Evolutionary conservation across 2,329 filamentous ascomycete species (phyloP).

Genomic region (Colletotrichum sp.): DNA sequence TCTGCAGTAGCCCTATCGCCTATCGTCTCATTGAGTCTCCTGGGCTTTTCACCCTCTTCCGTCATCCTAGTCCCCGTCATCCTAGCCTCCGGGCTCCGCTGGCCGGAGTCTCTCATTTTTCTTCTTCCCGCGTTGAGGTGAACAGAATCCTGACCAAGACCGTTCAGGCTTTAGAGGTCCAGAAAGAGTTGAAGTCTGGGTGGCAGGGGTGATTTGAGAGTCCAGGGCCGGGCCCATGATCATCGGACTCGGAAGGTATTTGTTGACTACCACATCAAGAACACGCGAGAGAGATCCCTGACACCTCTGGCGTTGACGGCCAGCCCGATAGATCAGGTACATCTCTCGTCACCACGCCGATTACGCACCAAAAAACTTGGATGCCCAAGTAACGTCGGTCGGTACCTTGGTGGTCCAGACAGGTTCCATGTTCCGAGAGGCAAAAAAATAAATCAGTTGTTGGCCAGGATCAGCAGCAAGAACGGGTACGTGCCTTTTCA

Average conservation of each 20-base stretch:
- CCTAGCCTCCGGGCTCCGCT: background rate
- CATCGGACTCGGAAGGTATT: background rate
- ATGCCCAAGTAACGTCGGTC: background rate
- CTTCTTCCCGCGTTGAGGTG: background rate
- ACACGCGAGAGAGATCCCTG: background rate
- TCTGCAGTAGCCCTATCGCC: background rate
- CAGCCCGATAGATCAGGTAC: background rate
- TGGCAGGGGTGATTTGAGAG: background rate
- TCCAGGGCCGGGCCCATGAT: background rate
- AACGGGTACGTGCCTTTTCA: slow-evolving; percentile 11
- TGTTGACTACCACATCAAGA: slow-evolving; percentile 10
- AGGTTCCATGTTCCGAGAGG: background rate
- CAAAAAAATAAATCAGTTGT: background rate
- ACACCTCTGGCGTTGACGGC: background rate
- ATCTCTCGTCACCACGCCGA: slow-evolving; percentile 1
- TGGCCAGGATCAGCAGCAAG: background rate
- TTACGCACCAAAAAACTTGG: background rate
- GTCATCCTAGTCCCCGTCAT: background rate
- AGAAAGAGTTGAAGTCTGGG: background rate
- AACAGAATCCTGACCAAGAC: background rate
- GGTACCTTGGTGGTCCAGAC: background rate
- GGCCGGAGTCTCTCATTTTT: background rate
- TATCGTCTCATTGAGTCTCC: background rate
- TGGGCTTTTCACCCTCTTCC: background rate
- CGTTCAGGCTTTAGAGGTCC: background rate